Evolutionary conservation across 2,329 filamentous ascomycete species (phyloP).

Genomic region (Diplodia sapinea): DNA sequence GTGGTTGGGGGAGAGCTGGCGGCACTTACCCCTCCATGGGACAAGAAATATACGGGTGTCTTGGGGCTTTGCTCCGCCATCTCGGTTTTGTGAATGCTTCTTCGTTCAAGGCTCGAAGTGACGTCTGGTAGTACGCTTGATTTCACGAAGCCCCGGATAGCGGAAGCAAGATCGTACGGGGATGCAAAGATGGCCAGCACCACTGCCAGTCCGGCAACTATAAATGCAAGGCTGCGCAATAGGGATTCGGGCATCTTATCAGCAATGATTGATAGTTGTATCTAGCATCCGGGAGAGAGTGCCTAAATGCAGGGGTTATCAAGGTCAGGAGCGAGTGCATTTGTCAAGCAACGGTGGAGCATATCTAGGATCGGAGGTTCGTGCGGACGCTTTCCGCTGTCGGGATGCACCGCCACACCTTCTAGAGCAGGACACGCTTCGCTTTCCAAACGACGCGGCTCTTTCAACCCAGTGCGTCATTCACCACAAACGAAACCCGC

Average conservation of each 20-base stretch:
- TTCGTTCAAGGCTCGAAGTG: neutral
- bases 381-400: slow-evolving; percentile 21
- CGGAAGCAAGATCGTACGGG: slow-evolving; percentile 1
- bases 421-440: slow-evolving; percentile 16
- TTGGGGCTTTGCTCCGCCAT: neutral
- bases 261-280: neutral
- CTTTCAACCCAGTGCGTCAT: slow-evolving; percentile 15
- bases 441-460: slow-evolving; percentile 5
- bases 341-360: slow-evolving; percentile 26
- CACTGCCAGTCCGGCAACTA: slow-evolving; percentile 4
- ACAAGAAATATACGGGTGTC: slow-evolving; percentile 26
- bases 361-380: slow-evolving; percentile 9
- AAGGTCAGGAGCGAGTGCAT: neutral
- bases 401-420: neutral
- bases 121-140: neutral
- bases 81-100: neutral
- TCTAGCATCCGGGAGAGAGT: neutral
- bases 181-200: slow-evolving; percentile 3
- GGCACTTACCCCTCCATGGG: slow-evolving; percentile 26
- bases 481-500: neutral
- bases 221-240: slow-evolving; percentile 7
- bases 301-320: neutral
- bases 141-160: neutral
- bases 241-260: slow-evolving; percentile 14
- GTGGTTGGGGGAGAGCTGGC: no score